Base-by-base conservation (phyloP, 1,284 basidiomycete genomes). In the Ustilago xerochloae region DNA sequence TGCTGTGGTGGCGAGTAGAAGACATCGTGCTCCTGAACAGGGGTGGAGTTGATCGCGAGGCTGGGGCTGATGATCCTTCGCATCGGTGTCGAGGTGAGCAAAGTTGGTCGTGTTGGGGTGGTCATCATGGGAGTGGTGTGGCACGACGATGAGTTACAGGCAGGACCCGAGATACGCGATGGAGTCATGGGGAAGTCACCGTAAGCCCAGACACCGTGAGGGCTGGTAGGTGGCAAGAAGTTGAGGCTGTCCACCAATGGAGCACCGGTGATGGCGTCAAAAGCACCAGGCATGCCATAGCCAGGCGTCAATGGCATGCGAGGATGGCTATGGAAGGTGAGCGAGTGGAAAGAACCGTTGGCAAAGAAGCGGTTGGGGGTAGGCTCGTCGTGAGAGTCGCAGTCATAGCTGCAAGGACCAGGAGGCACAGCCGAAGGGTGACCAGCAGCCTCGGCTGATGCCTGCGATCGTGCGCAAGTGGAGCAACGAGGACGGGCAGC, bases 401-500 rank as follows among this genome's bases (percentile, higher is more conserved):
- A 64, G 53, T 74, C 71, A 52, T 74, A 74, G 62, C 54, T 54
- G 53, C 71, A 74, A 51, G 58, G 52, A 33, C 65, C 71, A 47
- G 65, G 62, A 38, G 71, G 71, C 24, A 74, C 71, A 22, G 71
- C 71, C 41, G 71, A 74, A 56, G 65, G 71, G 33, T 69, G 71
- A 52, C 71, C 71, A 58, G 71, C 65, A 60, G 71, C 71, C 65
- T 74, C 71, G 26, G 71, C 71, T 29, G 65, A 74, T 43, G 71
- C 71, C 63, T 74, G 71, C 15, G 71, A 74, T 43, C 71, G 65
- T 33, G 71, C 71, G 52, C 71, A 74, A 30, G 71, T 74, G 29
- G 71, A 74, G 56, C 71, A 74, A 50, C 71, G 71, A 55, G 71
- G 71, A 24, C 71, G 71, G 52, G 71, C 71, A 39, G 71, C 71